Conservation (phyloP, 176 grass and related monocot species). For the Alloteropsis semialata region DNA sequence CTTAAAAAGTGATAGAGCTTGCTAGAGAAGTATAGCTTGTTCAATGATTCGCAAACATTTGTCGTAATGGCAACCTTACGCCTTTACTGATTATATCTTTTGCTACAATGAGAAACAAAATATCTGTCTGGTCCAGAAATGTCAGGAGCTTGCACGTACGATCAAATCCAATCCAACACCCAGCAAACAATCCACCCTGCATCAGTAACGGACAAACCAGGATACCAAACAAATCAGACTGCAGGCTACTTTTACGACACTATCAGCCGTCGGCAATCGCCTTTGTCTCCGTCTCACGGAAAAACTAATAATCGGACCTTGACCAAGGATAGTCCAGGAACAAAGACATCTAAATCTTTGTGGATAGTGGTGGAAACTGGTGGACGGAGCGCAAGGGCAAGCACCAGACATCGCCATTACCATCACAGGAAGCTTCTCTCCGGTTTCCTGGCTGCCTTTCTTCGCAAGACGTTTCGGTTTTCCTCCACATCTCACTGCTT, state of each 20-base stretch:
- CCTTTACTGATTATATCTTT: neutral
- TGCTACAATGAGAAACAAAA: neutral
- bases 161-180: neutral
- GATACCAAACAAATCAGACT: neutral
- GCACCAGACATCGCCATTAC: neutral
- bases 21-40: too few species aligned
- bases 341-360: neutral
- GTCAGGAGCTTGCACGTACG: neutral
- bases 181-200: neutral
- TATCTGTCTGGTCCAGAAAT: neutral
- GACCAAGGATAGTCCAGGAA: neutral
- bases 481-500: neutral
- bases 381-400: neutral
- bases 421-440: conserved; percentile 14
- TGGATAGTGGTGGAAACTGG: neutral
- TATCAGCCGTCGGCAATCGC: neutral
- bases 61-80: too few species aligned
- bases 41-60: neutral
- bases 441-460: neutral
- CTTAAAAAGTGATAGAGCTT: too few species aligned
- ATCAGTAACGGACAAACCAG: neutral
- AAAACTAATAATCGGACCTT: neutral
- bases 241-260: neutral
- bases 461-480: neutral
- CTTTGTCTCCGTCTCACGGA: neutral